These are phyloP conservation scores for Xylaria arbuscula DNA, from an alignment of 2,329 filamentous ascomycete species.

Conservation along the genomic window DNA sequence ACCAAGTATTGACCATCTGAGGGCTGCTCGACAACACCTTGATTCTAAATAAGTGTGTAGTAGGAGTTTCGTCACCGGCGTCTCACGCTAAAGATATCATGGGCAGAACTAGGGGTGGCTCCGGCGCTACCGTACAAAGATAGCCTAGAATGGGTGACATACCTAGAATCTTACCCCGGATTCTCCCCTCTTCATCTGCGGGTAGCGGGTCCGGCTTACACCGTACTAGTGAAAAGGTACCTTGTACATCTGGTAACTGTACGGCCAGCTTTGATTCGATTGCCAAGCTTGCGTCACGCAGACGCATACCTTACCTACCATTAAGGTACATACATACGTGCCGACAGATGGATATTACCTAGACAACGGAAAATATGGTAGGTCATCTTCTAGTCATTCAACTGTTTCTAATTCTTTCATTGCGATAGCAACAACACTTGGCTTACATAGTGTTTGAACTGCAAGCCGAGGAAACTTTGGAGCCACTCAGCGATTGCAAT, in stretches of 20 bases:
- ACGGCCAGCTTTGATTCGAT: conserved; percentile 14
- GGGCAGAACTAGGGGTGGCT: conserved; percentile 21
- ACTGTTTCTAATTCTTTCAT: neutral
- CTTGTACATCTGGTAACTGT: conserved; percentile 13
- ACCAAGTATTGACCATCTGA: neutral
- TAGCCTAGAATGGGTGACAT: conserved; percentile 35
- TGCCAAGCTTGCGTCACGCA: conserved; percentile 16
- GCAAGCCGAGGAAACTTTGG: neutral
- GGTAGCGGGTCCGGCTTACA: conserved; percentile 34
- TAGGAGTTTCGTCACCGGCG: conserved; percentile 11
- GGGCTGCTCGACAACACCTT: conserved; percentile 8
- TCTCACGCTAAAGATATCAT: conserved; percentile 15
- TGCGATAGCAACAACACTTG: neutral
- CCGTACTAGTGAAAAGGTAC: conserved; percentile 16
- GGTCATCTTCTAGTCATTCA: neutral
- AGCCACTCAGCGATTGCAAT: neutral
- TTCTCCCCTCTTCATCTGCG: conserved; percentile 40
- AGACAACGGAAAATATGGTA: conserved; percentile 1
- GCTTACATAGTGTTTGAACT: neutral
- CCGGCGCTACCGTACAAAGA: conserved; percentile 27
- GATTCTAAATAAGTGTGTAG: conserved; percentile 12
- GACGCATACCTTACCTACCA: neutral
- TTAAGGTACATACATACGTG: conserved; percentile 15
- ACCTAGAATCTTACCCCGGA: conserved; percentile 46
- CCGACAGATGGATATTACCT: neutral